phyloP scores from a whole-genome alignment of 2,329 filamentous ascomycete species.

The Pleurostoma richardsiae region DNA sequence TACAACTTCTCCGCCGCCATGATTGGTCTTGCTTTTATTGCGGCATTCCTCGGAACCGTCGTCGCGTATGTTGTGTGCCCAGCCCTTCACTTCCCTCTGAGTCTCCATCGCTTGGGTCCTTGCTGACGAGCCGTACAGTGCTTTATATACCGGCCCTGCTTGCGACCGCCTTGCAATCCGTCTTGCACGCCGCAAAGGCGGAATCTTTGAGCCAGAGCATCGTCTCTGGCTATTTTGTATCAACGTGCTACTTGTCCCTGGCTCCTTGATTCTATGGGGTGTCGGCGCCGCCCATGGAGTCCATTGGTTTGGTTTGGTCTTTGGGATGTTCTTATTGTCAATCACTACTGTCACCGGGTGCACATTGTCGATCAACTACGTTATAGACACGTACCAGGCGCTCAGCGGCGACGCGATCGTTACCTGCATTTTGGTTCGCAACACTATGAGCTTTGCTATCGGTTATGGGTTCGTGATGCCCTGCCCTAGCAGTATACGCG shows the following conservation, averaged over 20 bases:
- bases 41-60: constrained; percentile 26
- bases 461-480: background rate
- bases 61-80: constrained; percentile 13
- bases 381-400: background rate
- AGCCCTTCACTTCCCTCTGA: too few species aligned
- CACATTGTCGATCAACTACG: background rate
- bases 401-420: background rate
- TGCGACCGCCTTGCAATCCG: constrained; percentile 30
- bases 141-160: constrained; percentile 24
- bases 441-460: background rate
- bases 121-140: constrained; percentile 1
- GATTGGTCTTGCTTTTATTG: constrained; percentile 31
- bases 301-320: constrained; percentile 22
- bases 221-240: constrained; percentile 32
- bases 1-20: constrained; percentile 32
- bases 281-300: constrained; percentile 16
- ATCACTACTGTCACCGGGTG: constrained; percentile 12
- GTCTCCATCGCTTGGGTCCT: too few species aligned
- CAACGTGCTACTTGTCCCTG: constrained; percentile 21
- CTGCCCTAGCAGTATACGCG: background rate
- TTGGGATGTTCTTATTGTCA: constrained; percentile 19
- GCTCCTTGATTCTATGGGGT: constrained; percentile 23
- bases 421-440: background rate
- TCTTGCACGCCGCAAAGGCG: constrained; percentile 27
- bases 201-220: constrained; percentile 35